Evolutionary conservation across 192 early-diverging fungal genomes (phyloP), one percentile per base, ranked within the genome.

Genomic region (Funneliformis mosseae): DNA sequence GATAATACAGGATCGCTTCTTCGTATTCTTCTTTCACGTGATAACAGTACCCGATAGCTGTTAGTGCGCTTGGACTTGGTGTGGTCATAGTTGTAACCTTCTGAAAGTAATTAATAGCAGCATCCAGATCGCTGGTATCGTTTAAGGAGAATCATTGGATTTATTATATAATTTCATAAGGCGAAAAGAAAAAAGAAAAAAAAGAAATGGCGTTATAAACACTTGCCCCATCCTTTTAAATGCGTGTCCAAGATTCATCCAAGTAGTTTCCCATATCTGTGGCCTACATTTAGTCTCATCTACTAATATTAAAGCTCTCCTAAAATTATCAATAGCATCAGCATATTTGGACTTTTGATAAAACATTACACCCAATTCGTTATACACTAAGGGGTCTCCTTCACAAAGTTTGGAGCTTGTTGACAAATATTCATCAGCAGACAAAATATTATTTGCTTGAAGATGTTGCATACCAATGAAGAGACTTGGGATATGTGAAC

Each of bases 391-490:
- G 0, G 95, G 92, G 84, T 95, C 95, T 12, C 82, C 67, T 50
- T 84, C 77, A 76, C 92, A 93, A 10, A 91, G 86, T 9, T 59
- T 62, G 23, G 81, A 78, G 42, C 92, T 92, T 3, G 78, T 71
- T 1, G 80, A 64, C 16, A 96, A 76, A 73, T 91, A 95, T 16
- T 92, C 88, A 67, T 88, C 80, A 0, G 94, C 94, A 10, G 90
- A 67, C 0, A 79, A 50, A n/a, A 88, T 74, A 79, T 91, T 91
- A 42, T 89, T 85, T 39, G 88, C 80, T 66, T 88, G 80, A 61
- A 93, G 80, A 70, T 96, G 90, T 74, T 94, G 90, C 91, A 94
- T 94, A 39, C 92, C 95, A n/a, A 95, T 88, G 74, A 89, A 94
- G 85, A 96, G 82, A 8, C 81, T 72, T 28, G 93, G 92, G 16